A percentile compares a stretch with the other conserved stretches of the same genome.
Evolutionary conservation across 73 alveolate genomes (phyloP).

Genomic region (Blepharisma japonicum): DNA sequence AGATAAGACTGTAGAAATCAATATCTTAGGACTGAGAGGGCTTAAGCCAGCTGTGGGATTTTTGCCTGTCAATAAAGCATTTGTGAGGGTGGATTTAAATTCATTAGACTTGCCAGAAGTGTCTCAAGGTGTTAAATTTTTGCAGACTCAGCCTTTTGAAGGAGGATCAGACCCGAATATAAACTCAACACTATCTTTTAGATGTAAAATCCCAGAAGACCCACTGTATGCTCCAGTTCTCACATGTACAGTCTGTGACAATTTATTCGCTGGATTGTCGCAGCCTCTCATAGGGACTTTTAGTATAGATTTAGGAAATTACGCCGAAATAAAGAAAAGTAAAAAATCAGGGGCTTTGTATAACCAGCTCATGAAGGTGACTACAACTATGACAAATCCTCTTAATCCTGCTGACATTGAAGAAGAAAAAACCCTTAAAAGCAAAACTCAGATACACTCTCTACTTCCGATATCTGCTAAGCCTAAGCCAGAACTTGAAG

Average conservation of each 20-base stretch:
- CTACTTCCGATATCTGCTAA: too few species aligned
- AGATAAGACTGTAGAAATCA: slow-evolving; percentile 65
- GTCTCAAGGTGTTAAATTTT: slow-evolving; percentile 45
- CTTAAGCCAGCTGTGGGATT: slow-evolving; percentile 66
- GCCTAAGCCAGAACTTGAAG: too few species aligned
- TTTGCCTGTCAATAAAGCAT: slow-evolving; percentile 84
- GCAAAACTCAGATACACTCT: too few species aligned
- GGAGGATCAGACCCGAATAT: slow-evolving; percentile 86
- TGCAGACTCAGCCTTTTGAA: slow-evolving; percentile 73
- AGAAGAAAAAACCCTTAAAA: too few species aligned
- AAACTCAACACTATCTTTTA: slow-evolving; percentile 64
- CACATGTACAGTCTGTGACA: slow-evolving; percentile 77
- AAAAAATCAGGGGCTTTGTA: too few species aligned
- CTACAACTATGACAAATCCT: too few species aligned
- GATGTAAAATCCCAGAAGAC: slow-evolving; percentile 72
- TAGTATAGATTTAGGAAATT: slow-evolving; percentile 29
- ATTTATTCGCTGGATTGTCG: slow-evolving; percentile 68
- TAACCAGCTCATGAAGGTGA: too few species aligned
- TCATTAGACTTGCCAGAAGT: slow-evolving; percentile 70
- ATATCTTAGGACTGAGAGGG: slow-evolving; percentile 79
- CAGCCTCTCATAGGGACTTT: slow-evolving; percentile 81
- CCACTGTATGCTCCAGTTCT: slow-evolving; percentile 78
- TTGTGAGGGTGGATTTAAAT: slow-evolving; percentile 68
- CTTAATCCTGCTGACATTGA: too few species aligned
- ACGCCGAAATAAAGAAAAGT: not conserved